Evolutionary conservation across 1,284 basidiomycete genomes (phyloP).

Genomic region (Marasmius sp.): DNA sequence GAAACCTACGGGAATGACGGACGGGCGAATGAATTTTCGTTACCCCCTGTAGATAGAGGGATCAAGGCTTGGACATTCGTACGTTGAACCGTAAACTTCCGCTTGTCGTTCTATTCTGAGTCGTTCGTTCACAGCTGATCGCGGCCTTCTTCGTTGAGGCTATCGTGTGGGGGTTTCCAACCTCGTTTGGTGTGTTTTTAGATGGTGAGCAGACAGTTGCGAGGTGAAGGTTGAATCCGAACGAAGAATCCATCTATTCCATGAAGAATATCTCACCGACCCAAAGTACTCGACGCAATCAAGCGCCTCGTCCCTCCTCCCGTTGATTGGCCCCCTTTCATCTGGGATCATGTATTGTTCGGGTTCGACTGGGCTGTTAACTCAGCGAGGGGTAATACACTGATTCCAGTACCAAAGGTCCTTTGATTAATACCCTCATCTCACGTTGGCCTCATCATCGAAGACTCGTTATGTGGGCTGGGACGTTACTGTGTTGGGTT

Average conservation of each 20-base stretch:
- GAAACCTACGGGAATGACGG: not conserved
- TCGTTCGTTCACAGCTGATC: slow-evolving; percentile 22
- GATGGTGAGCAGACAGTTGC: slow-evolving; percentile 8
- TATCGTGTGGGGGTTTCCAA: slow-evolving; percentile 40
- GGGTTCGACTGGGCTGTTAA: slow-evolving; percentile 17
- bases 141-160: slow-evolving; percentile 36
- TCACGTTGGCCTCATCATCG: slow-evolving; percentile 30
- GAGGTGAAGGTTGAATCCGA: not conserved
- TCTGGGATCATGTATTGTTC: slow-evolving; percentile 36
- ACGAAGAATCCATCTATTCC: not conserved
- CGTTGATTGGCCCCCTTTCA: slow-evolving; percentile 31
- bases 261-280: slow-evolving; percentile 30
- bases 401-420: slow-evolving; percentile 11
- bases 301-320: slow-evolving; percentile 28
- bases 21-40: slow-evolving; percentile 15
- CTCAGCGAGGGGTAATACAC: not conserved
- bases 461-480: slow-evolving; percentile 29
- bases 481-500: slow-evolving; percentile 26
- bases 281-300: slow-evolving; percentile 23
- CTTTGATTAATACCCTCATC: slow-evolving; percentile 27
- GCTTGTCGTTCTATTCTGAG: not conserved
- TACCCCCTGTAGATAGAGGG: slow-evolving; percentile 32
- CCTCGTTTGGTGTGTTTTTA: slow-evolving; percentile 33
- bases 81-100: not conserved
- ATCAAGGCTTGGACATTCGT: slow-evolving; percentile 34